Base-by-base conservation (phyloP, 768 basidiomycete genomes). In the Macrolepiota fuliginosa region DNA sequence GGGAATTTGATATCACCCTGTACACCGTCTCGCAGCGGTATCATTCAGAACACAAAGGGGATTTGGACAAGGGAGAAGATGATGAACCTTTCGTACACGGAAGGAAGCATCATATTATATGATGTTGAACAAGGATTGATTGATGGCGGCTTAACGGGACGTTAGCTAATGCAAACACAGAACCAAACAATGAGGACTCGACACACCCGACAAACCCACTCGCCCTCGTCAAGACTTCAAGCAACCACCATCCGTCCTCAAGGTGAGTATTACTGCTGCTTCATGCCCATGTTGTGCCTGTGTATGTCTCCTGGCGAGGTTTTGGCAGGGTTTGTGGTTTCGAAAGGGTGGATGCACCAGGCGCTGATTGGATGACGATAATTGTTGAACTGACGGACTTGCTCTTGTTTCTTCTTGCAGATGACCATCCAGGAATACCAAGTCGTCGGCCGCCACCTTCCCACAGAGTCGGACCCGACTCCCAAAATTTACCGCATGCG, bases 401-500 rank as follows among this genome's bases (percentile, higher is more conserved):
- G 62, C 56, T 27, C 39, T 24, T 53, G 47, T 61, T 59, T 12
- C 42, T 19, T n/a, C 54, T 19, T 55, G 56, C 79, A 87, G 84
- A 92, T 92, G 91, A 83, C 83, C 76, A 80, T 93, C 73, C 81
- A 83, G 71, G 96, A 99, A 85, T 98, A 82, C 83, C 95, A 97
- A 80, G 91, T 98, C 77, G 90, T 99, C 68, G 97, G 97, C 67
- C 94, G 96, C 74, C 96, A 97, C 77, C 81, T 98, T 70, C 96
- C 97, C 72, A 95, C 94, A 58, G 94, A 94, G 81, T 74, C 84
- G 65, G 92, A 97, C 67, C 93, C 94, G 59, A 92, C 84, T 63
- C 97, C 97, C 64, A 98, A 98, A 87, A 96, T 98, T 78, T 98
- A 92, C 85, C 91, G 96, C 70, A 98, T 98, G 96, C 91, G 96